Evolutionary conservation across 306 rosid genomes (phyloP), one percentile per base, ranked within the genome.

Genomic region (Cucumis hystrix): DNA sequence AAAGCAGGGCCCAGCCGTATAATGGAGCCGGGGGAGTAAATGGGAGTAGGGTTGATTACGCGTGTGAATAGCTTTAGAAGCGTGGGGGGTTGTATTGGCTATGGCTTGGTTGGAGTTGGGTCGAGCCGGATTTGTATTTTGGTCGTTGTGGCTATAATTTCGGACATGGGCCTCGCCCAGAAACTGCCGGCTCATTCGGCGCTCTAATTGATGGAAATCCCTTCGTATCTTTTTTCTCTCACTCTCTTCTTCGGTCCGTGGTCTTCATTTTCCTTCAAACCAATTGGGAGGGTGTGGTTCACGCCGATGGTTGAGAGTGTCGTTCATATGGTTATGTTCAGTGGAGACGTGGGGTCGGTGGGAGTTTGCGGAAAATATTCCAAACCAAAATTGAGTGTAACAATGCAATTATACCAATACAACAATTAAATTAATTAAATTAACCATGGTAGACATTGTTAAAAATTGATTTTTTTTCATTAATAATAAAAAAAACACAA

Each of bases 31-130:
- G 82, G 82, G 30, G 73, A 75, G 80, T 79, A 51, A 76, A 81
- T 85, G 80, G 77, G 84, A 77, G 16, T 35, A 11, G 65, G 79
- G 56, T 68, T 79, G 61, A 72, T 79, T 83, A 67, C 67, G 91
- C 80, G 85, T 83, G 87, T 85, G 83, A 82, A 43, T 17, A 47
- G 75, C 85, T 85, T 86, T 72, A 40, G 68, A 75, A 66, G 84
- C 89, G 80, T 79, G 85, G 71, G 1, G 76, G 72, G 35, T 45
- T 43, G 1, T 3, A 33, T 33, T 4, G 37, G 37, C 37, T 33
- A 49, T 4, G 37, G 37, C 37, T 33, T 49, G 60, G 83, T 37
- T 73, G 74, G 75, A 57, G 39, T 66, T 1, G 30, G 17, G 10
- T 70, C 15, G 59, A 70, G 59, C 41, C 59, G 75, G 4, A 43